Evolutionary conservation across 495 filamentous ascomycete genomes (phyloP), one percentile per base, ranked within the genome.

Genomic region (Podospora pseudocomata): DNA sequence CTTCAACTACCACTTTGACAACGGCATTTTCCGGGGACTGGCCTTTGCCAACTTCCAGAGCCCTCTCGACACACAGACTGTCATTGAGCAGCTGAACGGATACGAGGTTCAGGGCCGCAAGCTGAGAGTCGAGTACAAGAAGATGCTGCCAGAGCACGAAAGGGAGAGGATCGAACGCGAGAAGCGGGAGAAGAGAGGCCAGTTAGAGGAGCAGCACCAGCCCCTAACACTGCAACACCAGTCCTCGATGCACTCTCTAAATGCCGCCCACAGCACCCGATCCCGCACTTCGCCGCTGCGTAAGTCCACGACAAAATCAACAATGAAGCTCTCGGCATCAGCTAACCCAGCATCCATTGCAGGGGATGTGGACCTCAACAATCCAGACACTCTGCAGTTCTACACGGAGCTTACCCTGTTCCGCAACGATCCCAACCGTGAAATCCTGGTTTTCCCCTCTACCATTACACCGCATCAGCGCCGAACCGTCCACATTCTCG

Each of bases 1-100:
- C 4, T 99, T 99, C 86, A 99, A 99, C 80, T 99, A 99, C 72
- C 95, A 99, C 78, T 99, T 99, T 76, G 95, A 99, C 75, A 96
- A 97, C 74, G 95, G 95, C 23, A 94, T 99, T 20, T 99, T 99
- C 81, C 86, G 95, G 67, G 95, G 95, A 20, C 84, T 99, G 61
- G 95, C 95, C 11, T 99, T 99, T 78, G 95, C 95, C 79, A 99
- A 99, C 80, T 99, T 99, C 79, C 96, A 95, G 13, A 97, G 92
- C 19, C 86, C 95, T 2, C 90, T 97, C 67, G 95, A 99, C 74
- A 99, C 95, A 0, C 90, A 90, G 15, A 84, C 87, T 30, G 95
- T 98, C 44, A 99, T 99, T 72, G 89, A 95, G 26, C 80, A 89
- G 60, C 86, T 99, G 78, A 98, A 99, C 75, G 93, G 96, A 70